Conservation (phyloP, 805 yeast genomes). For the Suhomyces sp. region DNA sequence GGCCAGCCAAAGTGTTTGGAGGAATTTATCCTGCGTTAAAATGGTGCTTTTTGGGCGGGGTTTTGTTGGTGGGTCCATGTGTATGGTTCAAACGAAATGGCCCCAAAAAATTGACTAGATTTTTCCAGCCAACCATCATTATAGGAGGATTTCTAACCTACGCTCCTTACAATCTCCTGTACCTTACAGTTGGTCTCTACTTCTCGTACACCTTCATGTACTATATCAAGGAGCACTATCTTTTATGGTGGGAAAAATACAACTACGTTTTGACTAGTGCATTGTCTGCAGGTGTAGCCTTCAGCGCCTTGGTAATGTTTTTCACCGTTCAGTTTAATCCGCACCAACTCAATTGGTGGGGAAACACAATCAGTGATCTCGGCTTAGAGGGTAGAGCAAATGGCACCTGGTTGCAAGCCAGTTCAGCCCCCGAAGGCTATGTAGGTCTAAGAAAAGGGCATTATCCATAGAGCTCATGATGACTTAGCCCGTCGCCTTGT, state of each 20-base stretch:
- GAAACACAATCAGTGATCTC: conserved; percentile 37
- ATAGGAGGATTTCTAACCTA: conserved; percentile 48
- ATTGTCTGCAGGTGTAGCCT: conserved; percentile 60
- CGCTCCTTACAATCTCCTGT: conserved; percentile 52
- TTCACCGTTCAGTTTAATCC: conserved; percentile 49
- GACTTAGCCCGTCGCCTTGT: not conserved
- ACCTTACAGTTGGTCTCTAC: conserved; percentile 59
- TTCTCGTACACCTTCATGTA: conserved; percentile 57
- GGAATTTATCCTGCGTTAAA: conserved; percentile 52
- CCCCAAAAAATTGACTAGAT: conserved; percentile 30
- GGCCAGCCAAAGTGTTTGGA: conserved; percentile 58
- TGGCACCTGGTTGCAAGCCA: conserved; percentile 28
- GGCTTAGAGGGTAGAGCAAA: conserved; percentile 37
- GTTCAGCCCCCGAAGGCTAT: conserved; percentile 24
- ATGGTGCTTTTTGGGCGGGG: conserved; percentile 61
- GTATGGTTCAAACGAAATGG: conserved; percentile 36
- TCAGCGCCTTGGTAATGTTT: conserved; percentile 58
- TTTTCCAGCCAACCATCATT: conserved; percentile 54
- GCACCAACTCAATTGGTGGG: conserved; percentile 60
- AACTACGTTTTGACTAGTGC: conserved; percentile 62
- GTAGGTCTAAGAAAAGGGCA: conserved; percentile 28
- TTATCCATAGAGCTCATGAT: conserved; percentile 20
- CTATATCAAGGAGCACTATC: conserved; percentile 46
- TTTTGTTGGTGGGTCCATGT: conserved; percentile 34
- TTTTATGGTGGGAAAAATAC: conserved; percentile 70